These are phyloP conservation scores for Encephalitozoon cuniculi DNA, from an alignment of 371 early-diverging fungal genomes.

Conservation along the genomic window DNA sequence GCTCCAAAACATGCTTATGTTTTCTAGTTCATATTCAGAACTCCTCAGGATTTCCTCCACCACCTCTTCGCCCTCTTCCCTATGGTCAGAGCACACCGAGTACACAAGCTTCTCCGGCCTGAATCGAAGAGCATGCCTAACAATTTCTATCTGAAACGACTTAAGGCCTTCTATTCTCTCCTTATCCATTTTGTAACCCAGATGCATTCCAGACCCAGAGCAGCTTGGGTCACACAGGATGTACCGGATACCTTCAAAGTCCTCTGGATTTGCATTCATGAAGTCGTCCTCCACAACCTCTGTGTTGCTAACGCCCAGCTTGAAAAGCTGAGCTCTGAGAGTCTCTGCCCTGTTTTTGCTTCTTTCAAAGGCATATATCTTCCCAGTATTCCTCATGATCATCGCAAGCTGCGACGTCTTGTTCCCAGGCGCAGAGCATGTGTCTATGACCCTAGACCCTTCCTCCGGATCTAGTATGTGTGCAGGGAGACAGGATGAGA, in stretches of 20 bases:
- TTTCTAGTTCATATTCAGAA: constrained; percentile 59
- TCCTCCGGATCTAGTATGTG: constrained; percentile 70
- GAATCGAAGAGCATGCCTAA: constrained; percentile 62
- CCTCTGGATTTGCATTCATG: constrained; percentile 60
- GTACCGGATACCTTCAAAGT: constrained; percentile 66
- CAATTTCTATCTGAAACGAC: constrained; percentile 53
- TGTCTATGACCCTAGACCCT: constrained; percentile 73
- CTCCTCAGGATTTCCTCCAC: constrained; percentile 62
- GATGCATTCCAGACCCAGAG: constrained; percentile 78
- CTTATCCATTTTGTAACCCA: constrained; percentile 63
- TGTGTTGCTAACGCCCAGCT: constrained; percentile 74
- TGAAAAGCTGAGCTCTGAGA: constrained; percentile 66
- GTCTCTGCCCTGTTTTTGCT: constrained; percentile 70
- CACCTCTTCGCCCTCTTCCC: constrained; percentile 87
- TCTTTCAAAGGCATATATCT: constrained; percentile 79
- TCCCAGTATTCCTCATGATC: constrained; percentile 73
- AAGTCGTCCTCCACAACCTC: constrained; percentile 41
- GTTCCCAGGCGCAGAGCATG: constrained; percentile 97
- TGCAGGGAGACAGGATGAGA: constrained; percentile 75
- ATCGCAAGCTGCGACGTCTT: constrained; percentile 81
- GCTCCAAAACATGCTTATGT: constrained; percentile 63
- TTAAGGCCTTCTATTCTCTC: constrained; percentile 62
- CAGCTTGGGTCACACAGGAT: constrained; percentile 91
- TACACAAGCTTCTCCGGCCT: constrained; percentile 72
- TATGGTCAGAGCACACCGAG: constrained; percentile 83